Evolutionary conservation across 2,329 filamentous ascomycete genomes (phyloP).

Genomic region (Exophiala sp.): DNA sequence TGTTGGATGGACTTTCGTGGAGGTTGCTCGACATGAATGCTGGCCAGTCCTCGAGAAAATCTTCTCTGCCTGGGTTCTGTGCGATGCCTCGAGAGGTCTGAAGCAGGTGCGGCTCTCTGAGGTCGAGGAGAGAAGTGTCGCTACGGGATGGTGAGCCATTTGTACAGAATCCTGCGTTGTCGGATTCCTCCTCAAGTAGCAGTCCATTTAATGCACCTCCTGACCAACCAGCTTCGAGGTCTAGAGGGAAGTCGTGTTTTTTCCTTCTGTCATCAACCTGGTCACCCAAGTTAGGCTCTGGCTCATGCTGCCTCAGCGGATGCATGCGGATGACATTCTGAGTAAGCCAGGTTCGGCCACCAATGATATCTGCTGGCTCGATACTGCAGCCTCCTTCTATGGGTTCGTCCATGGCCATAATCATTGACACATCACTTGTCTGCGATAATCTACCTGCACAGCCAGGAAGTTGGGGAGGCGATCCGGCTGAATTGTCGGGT

Average conservation of each 20-base stretch:
- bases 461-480: constrained; percentile 7
- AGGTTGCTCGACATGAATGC: constrained; percentile 12
- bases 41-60: neutral
- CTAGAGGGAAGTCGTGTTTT: constrained; percentile 8
- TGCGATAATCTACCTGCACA: constrained; percentile 10
- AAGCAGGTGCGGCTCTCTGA: neutral
- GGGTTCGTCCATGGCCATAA: constrained; percentile 11
- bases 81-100: neutral
- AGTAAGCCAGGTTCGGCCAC: constrained; percentile 18
- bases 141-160: neutral
- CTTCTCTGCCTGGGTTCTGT: neutral
- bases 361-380: constrained; percentile 9
- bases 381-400: constrained; percentile 8
- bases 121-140: neutral
- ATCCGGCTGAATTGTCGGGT: neutral
- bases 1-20: neutral
- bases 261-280: neutral
- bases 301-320: constrained; percentile 23
- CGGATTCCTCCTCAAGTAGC: neutral
- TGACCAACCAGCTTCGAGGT: constrained; percentile 8
- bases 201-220: constrained; percentile 1
- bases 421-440: constrained; percentile 24
- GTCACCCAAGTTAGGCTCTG: constrained; percentile 1
- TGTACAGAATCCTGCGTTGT: constrained; percentile 5
- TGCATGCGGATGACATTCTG: constrained; percentile 24